Conservation (phyloP, 805 yeast species). For the Cyberlindnera xylosilytica region DNA sequence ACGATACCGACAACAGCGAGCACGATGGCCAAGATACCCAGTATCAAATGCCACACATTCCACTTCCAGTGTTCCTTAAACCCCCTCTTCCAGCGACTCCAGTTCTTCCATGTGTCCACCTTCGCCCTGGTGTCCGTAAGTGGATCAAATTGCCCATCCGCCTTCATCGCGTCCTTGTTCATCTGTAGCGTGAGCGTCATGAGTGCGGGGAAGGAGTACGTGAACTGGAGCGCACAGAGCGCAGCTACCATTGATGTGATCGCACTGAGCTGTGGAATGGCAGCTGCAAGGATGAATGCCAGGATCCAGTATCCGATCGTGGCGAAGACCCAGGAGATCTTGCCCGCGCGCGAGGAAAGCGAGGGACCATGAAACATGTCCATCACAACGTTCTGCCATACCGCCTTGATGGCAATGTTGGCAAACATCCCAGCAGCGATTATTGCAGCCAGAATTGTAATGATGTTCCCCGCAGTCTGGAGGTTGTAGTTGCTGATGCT, state of each 20-base stretch:
- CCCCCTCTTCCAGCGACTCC: slow-evolving; percentile 22
- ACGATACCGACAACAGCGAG: slow-evolving; percentile 31
- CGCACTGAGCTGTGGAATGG: slow-evolving; percentile 28
- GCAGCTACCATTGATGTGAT: slow-evolving; percentile 27
- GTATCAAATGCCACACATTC: slow-evolving; percentile 20
- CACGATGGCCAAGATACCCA: slow-evolving; percentile 27
- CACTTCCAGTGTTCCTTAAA: slow-evolving; percentile 17
- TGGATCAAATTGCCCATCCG: slow-evolving; percentile 17
- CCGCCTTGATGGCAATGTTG: slow-evolving; percentile 44
- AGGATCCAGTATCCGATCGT: slow-evolving; percentile 15
- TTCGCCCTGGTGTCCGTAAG: slow-evolving; percentile 11
- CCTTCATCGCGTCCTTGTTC: slow-evolving; percentile 18
- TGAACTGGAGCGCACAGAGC: slow-evolving; percentile 14
- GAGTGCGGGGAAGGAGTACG: slow-evolving; percentile 28
- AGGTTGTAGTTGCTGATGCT: slow-evolving; percentile 36
- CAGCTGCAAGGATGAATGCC: slow-evolving; percentile 15
- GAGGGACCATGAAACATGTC: slow-evolving; percentile 21
- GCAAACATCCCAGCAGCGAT: slow-evolving; percentile 45
- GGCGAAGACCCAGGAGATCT: slow-evolving; percentile 22
- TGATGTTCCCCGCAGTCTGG: slow-evolving; percentile 37
- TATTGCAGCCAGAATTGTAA: slow-evolving; percentile 36
- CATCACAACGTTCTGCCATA: slow-evolving; percentile 30
- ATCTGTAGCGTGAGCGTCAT: slow-evolving; percentile 25
- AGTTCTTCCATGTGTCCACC: slow-evolving; percentile 12
- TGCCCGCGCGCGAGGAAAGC: slow-evolving; percentile 23